Base-by-base conservation (phyloP, 305 asterid species). In the Stenogyne calaminthoides region DNA sequence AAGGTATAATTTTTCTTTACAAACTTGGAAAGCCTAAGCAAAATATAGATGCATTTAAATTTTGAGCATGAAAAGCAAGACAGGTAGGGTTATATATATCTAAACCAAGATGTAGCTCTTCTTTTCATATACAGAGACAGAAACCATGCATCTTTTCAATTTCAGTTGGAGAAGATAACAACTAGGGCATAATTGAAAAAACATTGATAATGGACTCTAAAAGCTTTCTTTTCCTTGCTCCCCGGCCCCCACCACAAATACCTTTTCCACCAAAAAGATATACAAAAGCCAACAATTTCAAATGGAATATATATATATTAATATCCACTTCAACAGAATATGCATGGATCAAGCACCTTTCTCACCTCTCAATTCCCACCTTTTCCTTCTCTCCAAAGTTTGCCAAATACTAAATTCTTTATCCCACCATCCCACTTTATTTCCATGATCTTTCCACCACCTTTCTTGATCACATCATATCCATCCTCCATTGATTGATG, bases 401-500 rank as follows among this genome's bases (percentile, higher is more conserved):
- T 82, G 64, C 84, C 84, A 66, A 64, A 82, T 76, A 75, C 83
- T 81, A 79, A 73, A 81, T 71, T 77, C 79, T 59, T 40, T 51
- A 56, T 61, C 49, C 51, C 71, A 9, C 49, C 11, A 3, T 18
- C 72, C 72, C 82, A 70, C 86, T 81, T 80, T 78, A 62, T 69
- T 64, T 56, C 58, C 80, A 71, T 54, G 12, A 58, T 58, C 9
- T 22, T 32, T 32, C 36, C 36, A 32, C 36, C 19, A n/a, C 16
- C 54, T 34, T 65, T 58, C 77, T 57, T 59, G 64, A 69, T 46
- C 32, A 20, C 10, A 2, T 93, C 95, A 93, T 74, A 89, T 83
- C 96, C 96, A 93, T 80, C 92, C 93, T 80, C 92, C 93, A 73
- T 87, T 86, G 81, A 93, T 79, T 27, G 96, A 82, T 55, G 98